Percentiles rank a stretch among this genome's conserved stretches.
Evolutionary conservation across 352 stramenopile genomes (phyloP).

Genomic region (Globisporangium ultimum): DNA sequence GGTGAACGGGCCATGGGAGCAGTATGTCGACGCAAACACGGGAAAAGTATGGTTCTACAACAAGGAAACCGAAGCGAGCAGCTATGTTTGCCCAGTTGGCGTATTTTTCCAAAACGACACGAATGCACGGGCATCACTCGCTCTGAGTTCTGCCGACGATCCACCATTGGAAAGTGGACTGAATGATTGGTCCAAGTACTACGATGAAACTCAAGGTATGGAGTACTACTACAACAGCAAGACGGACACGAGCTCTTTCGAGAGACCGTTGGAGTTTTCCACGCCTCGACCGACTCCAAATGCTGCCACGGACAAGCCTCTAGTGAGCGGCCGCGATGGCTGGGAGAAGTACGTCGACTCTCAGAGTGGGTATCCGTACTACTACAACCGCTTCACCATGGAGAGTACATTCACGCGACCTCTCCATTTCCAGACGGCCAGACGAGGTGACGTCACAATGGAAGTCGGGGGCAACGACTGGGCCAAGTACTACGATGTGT

Average conservation of each 20-base stretch:
- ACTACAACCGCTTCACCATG: constrained; percentile 72
- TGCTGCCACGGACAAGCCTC: constrained; percentile 6
- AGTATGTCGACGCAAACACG: constrained; percentile 46
- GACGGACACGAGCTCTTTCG: constrained; percentile 33
- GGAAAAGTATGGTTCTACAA: constrained; percentile 73
- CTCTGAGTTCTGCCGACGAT: background rate
- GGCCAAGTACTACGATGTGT: constrained; percentile 60
- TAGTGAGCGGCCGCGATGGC: constrained; percentile 15
- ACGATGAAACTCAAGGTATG: constrained; percentile 51
- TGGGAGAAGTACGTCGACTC: constrained; percentile 56
- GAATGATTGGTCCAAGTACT: constrained; percentile 60
- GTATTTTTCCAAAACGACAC: constrained; percentile 5
- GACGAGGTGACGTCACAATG: constrained; percentile 8
- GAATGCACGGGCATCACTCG: background rate
- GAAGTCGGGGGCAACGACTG: constrained; percentile 16
- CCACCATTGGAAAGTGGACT: background rate
- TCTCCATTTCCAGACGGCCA: constrained; percentile 19
- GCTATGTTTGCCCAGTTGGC: constrained; percentile 36
- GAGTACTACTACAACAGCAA: constrained; percentile 60
- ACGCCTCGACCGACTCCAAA: constrained; percentile 18
- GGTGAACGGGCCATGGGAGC: constrained; percentile 48
- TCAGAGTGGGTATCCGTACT: constrained; percentile 54
- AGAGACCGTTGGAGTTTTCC: constrained; percentile 21
- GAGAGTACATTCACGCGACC: constrained; percentile 60
- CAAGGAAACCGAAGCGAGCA: constrained; percentile 50